Evolutionary conservation across 1,139 yeast genomes (phyloP).

Genomic region (Debaryomycetaceae sp.): DNA sequence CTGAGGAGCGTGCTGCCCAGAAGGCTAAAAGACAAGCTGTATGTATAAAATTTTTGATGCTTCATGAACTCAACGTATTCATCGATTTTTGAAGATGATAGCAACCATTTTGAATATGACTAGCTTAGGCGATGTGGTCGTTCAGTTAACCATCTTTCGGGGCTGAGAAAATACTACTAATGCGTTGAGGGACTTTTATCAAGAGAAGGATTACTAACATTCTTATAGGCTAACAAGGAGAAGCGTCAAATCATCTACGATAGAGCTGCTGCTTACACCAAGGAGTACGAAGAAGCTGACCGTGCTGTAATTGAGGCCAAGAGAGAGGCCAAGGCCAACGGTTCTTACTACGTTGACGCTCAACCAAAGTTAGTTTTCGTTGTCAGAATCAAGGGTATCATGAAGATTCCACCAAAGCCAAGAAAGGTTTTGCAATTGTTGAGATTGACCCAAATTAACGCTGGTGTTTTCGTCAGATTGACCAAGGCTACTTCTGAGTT

Average conservation of each 20-base stretch:
- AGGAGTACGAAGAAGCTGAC: constrained; percentile 95
- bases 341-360: constrained; percentile 96
- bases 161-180: constrained; percentile 59
- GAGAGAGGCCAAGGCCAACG: constrained; percentile 96
- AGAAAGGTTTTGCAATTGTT: constrained; percentile 98
- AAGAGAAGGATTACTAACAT: constrained; percentile 34
- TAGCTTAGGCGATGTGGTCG: constrained; percentile 90
- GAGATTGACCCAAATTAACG: constrained; percentile 97
- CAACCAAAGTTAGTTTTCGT: constrained; percentile 96
- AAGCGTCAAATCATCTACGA: constrained; percentile 94
- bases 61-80: not conserved
- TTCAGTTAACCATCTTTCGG: constrained; percentile 99
- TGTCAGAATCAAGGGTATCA: constrained; percentile 99
- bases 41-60: constrained; percentile 41
- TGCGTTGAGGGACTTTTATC: constrained; percentile 4
- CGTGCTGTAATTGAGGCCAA: constrained; percentile 88
- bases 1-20: constrained; percentile 85
- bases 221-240: constrained; percentile 68
- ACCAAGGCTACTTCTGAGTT: constrained; percentile 98
- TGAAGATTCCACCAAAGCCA: constrained; percentile 99
- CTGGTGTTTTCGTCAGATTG: constrained; percentile 96
- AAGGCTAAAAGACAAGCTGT: constrained; percentile 85
- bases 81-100: constrained; percentile 57
- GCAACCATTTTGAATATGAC: constrained; percentile 59
- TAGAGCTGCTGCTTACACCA: constrained; percentile 97